Evolutionary conservation across 257 asterid species (phyloP), one percentile per base, ranked within the genome.

Genomic region (Solanum gandarillasii): DNA sequence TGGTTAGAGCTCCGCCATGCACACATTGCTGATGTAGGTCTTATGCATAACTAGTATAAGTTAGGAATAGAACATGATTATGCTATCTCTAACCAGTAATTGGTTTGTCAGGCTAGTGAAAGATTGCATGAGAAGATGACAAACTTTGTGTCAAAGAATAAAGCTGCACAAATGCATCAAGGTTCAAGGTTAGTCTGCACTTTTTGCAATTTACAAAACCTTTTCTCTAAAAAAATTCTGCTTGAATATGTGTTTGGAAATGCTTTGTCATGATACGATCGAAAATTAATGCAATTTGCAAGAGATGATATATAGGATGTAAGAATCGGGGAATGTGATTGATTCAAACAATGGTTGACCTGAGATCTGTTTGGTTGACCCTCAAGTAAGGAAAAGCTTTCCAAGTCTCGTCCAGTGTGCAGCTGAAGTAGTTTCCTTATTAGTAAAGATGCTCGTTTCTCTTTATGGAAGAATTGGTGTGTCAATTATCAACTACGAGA

Each of bases 1-100:
- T 97, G 99, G 99, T 94, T 97, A 88, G 99, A 97, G 94, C 98
- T 97, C 84, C 98, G 99, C 68, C 98, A 97, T 92, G 91, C 98
- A 75, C 99, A 97, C 90, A 97, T 97, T 91, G 99, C 99, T 91
- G 98, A 97, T 96, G 99, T 97, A 94, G 58, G 98, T 88, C 39
- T 90, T 39, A 12, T 88, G 86, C 86, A 23, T 88, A 34, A 18
- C 81, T 71, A 48, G 62, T 89, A 27, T 43, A 62, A 29, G 27
- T 74, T 85, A 81, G 86, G 79, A 87, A 39, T 68, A 38, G 87
- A 74, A 65, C 13, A 29, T 20, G 83, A 67, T 39, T 60, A 48
- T 84, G 43, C 29, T 83, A 46, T 88, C 84, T 90, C 86, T 90
- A 86, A 83, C 90, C 88, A 85, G 84, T 89, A 87, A 60, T 90